Evolutionary conservation across 2,329 filamentous ascomycete genomes (phyloP).

Genomic region (Harringtonia lauricola): DNA sequence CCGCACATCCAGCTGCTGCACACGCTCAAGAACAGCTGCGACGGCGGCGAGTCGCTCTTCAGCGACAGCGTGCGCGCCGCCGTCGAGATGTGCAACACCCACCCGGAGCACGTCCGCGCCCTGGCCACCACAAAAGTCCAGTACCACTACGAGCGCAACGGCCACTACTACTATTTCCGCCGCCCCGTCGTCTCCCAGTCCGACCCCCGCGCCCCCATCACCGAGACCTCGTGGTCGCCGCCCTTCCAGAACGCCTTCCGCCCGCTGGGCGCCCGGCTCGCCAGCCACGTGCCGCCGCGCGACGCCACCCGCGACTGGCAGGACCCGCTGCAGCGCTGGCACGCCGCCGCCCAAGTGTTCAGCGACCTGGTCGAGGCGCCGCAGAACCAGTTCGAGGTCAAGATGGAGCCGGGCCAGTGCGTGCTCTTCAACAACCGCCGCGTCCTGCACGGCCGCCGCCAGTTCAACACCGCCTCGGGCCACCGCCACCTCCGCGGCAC

Average conservation of each 20-base stretch:
- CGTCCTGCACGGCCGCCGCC: slow-evolving; percentile 70
- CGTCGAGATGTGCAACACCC: slow-evolving; percentile 13
- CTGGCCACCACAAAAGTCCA: slow-evolving; percentile 48
- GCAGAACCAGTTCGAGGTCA: slow-evolving; percentile 54
- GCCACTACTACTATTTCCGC: slow-evolving; percentile 48
- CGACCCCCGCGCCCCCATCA: slow-evolving; percentile 13
- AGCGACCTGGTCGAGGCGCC: slow-evolving; percentile 44
- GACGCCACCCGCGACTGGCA: slow-evolving; percentile 2
- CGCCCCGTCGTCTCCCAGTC: slow-evolving; percentile 43
- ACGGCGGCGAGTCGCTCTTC: slow-evolving; percentile 80
- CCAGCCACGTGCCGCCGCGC: background rate
- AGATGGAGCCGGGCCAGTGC: slow-evolving; percentile 71
- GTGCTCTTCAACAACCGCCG: slow-evolving; percentile 87
- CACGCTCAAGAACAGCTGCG: slow-evolving; percentile 69
- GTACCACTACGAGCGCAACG: slow-evolving; percentile 60
- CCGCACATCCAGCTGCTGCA: slow-evolving; percentile 82
- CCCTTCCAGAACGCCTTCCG: slow-evolving; percentile 55
- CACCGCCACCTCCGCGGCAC: slow-evolving; percentile 76
- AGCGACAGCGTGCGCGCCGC: slow-evolving; percentile 61
- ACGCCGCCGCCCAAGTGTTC: slow-evolving; percentile 41
- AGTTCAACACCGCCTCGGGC: slow-evolving; percentile 56
- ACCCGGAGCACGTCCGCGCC: slow-evolving; percentile 42
- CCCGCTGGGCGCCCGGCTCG: too few species aligned
- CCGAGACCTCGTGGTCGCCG: slow-evolving; percentile 55
- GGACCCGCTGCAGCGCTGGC: slow-evolving; percentile 10